Base-by-base conservation (phyloP, 2,329 filamentous ascomycete genomes). In the Fusarium clavum region DNA sequence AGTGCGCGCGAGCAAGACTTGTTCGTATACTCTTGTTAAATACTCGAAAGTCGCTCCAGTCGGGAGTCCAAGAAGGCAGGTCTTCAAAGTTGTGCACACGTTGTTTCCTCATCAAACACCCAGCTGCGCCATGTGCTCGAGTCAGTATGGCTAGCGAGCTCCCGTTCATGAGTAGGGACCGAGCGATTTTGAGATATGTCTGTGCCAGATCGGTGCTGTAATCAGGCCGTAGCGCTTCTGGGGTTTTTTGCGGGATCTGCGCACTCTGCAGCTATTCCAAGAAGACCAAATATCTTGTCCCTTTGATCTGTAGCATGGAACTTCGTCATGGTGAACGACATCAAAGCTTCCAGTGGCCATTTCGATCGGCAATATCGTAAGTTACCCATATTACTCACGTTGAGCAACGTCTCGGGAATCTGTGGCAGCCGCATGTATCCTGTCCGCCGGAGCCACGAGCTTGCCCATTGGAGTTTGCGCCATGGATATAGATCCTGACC, bases 331-430 rank as follows among this genome's bases (percentile, higher is more conserved):
- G 52, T 60, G 18, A 49, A 47, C 12, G 25, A 14, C 8, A 32
- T 67, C 4, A 66, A 59, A 11, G 34, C 71, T 11, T 29, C 40
- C 11, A 57, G 60, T 40, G 43, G 56, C 56, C 56, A 59, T 14
- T 41, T 52, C 1, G 46, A 22, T 6, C 22, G 27, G 6, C 32
- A 41, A n/a, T 30, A 13, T 6, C 46, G 46, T 6, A 58, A 5
- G 7, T 58, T 58, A 0, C 46, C 46, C 34, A 58, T 58, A 8
- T 25, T 53, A 6, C 25, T 29, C 9, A 58, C 55, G 16, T 58
- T 58, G 3, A 52, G 46, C 8, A 53, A 5, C 5, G 8, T 40
- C 11, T 58, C 22, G 1, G 55, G 20, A 22, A 58, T 52, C 2
- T 53, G 55, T 1, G 55, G 7, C 1, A 58, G 47, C 29, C 55